Percentiles rank a stretch among this genome's conserved stretches.
Evolutionary conservation across 192 early-diverging fungal species (phyloP).

Genomic region (Coemansia sp.): DNA sequence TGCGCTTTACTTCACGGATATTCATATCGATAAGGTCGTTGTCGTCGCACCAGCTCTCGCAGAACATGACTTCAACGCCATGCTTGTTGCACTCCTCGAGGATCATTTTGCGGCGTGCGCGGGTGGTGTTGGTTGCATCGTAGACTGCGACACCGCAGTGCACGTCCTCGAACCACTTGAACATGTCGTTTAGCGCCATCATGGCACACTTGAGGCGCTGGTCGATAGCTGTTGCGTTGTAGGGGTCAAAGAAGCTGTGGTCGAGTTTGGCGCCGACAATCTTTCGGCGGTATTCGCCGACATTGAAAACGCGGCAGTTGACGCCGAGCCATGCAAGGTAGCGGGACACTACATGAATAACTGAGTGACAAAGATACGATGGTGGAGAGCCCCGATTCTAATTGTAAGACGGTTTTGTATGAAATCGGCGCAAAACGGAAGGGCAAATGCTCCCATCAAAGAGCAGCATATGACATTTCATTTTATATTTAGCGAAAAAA

Average conservation of each 20-base stretch:
- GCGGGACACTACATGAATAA: conserved; percentile 67
- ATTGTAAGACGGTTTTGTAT: not conserved
- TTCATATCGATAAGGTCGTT: conserved; percentile 84
- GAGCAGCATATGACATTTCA: not conserved
- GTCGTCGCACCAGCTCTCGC: conserved; percentile 94
- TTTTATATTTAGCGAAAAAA: not conserved
- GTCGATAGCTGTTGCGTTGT: conserved; percentile 67
- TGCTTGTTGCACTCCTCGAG: conserved; percentile 67
- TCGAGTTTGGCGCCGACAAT: conserved; percentile 76
- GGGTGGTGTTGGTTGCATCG: conserved; percentile 98
- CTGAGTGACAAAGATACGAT: not conserved
- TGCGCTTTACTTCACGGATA: conserved; percentile 94
- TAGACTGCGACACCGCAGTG: conserved; percentile 89
- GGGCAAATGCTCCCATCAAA: not conserved
- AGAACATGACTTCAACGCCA: conserved; percentile 91
- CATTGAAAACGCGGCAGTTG: conserved; percentile 92
- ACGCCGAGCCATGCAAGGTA: conserved; percentile 97
- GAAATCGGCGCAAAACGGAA: conserved; percentile 5
- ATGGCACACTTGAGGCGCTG: conserved; percentile 78
- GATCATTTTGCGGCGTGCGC: conserved; percentile 72
- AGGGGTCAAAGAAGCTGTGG: conserved; percentile 92
- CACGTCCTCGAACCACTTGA: conserved; percentile 84
- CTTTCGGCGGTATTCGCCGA: conserved; percentile 96
- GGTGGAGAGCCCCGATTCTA: not conserved
- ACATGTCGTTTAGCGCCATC: conserved; percentile 88